Evolutionary conservation across 208 protist genomes (phyloP), one percentile per base, ranked within the genome.

Genomic region (Herpetomonas tarakana): DNA sequence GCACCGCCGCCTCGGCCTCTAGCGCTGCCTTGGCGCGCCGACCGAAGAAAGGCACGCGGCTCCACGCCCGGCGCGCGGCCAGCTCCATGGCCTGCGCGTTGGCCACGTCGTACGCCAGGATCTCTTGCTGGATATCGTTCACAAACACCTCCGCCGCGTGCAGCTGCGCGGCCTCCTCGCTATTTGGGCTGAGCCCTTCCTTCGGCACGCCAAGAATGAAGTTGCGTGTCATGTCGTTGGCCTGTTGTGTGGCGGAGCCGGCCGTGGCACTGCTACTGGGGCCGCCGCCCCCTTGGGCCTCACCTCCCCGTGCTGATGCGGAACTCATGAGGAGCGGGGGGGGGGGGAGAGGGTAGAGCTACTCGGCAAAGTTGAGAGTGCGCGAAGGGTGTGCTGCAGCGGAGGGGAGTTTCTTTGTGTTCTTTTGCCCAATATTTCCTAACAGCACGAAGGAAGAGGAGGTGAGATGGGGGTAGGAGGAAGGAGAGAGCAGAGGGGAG

Each of bases 51-150:
- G 86, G 81, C 19, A 92, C 65, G 19, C 59, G 71, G 31, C 61
- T 70, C 86, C 81, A 89, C 62, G 73, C 83, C 39, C 54, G 52
- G 9, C 63, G 69, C 39, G 78, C 75, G 71, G 88, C 88, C 35
- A 73, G 61, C 71, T 89, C 80, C 71, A 90, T 83, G 4, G 86
- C 86, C 19, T 73, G 76, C n/a, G 83, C 83, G 52, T 93, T 93
- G 26, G 83, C 86, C 19, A 88, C 76, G 59, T 93, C 86, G 54
- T 87, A 90, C n/a, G 76, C 82, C 19, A 86, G 49, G 16, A 93
- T 93, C 59, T 93, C 72, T 28, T 78, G 78, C 44, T 87, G 85
- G 25, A 92, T 88, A 46, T 88, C 78, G 41, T 71, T 75, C n/a
- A 92, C 65, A 28, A 92, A 92, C 16, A 78, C 81, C 70, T 92